Evolutionary conservation across 257 asterid species (phyloP), one percentile per base, ranked within the genome.

Genomic region (Plectranthus barbatus): DNA sequence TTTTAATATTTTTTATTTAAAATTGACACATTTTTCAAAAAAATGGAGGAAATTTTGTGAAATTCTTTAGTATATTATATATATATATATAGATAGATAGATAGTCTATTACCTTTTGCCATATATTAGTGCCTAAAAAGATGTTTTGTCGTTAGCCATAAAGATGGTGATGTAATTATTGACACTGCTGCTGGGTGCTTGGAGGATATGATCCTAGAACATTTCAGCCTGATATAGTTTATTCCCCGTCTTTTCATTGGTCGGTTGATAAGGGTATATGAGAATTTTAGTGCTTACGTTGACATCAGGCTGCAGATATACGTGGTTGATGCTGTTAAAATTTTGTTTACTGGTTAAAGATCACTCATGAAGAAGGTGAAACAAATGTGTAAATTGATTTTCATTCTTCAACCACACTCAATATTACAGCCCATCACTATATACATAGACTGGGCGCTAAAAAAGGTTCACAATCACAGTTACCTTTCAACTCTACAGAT

Each of bases 121-220:
- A 8, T 41, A 66, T 44, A 36, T 46, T 53, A 18, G 23, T 54
- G 62, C 46, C 7, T 42, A 50, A 17, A 60, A 33, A 55, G 34
- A 49, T 15, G 29, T 61, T 33, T 54, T 26, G 40, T 23, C 7
- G 13, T 33, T 42, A 56, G 53, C 53, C 89, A 92, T 78, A 92
- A 85, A 81, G 95, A 92, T 75, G 98, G 98, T 69, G 86, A 86
- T 73, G 97, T 92, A 77, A 83, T 92, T 67, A 89, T 92, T 67
- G 98, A 89, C 80, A 89, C 97, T 51, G 84, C 98, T 66, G 98
- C 98, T 83, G 97, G 98, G 82, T 71, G 56, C 98, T 92, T 54
- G 98, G 98, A 73, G 83, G 91, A 89, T 89, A 89, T 73, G 98
- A 92, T 73, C 98, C 98, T 33, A 86, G 98, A 67, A 97, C 98